These are phyloP conservation scores for Eremothecium coryli DNA, from an alignment of 1,139 yeast species.

Conservation along the genomic window DNA sequence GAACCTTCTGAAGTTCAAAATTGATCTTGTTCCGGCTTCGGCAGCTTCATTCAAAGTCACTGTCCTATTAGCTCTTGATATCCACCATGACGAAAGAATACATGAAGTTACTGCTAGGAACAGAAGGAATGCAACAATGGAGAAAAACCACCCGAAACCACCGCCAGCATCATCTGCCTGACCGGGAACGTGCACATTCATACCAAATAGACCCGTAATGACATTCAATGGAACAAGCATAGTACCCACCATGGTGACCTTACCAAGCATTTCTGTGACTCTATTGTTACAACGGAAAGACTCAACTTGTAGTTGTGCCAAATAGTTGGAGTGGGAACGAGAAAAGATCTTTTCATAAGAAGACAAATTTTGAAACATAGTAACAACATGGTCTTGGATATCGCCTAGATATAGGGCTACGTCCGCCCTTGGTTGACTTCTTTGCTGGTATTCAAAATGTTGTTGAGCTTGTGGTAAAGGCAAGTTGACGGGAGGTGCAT, in stretches of 20 bases:
- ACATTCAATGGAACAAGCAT: constrained; percentile 82
- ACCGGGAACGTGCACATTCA: constrained; percentile 91
- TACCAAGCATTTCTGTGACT: constrained; percentile 78
- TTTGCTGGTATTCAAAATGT: constrained; percentile 5
- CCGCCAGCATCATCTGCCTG: constrained; percentile 31
- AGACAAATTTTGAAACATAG: constrained; percentile 84
- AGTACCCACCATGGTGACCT: constrained; percentile 86
- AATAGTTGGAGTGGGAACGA: constrained; percentile 81
- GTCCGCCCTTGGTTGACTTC: constrained; percentile 68
- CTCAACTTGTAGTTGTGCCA: constrained; percentile 91
- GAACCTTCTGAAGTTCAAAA: constrained; percentile 22
- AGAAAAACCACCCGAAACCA: constrained; percentile 54
- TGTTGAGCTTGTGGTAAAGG: background rate
- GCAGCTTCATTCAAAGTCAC: constrained; percentile 28
- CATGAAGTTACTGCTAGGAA: constrained; percentile 32
- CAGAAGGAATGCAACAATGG: constrained; percentile 50
- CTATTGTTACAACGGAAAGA: constrained; percentile 76
- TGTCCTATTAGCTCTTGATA: constrained; percentile 30
- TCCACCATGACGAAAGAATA: constrained; percentile 35
- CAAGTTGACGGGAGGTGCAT: background rate
- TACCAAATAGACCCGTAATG: constrained; percentile 88
- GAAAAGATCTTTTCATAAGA: constrained; percentile 91
- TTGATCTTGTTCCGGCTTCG: constrained; percentile 30
- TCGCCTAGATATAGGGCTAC: constrained; percentile 87
- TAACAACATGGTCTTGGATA: constrained; percentile 85